Base-by-base conservation (phyloP, 108 stramenopile species). In the Cyclotella atomus region DNA sequence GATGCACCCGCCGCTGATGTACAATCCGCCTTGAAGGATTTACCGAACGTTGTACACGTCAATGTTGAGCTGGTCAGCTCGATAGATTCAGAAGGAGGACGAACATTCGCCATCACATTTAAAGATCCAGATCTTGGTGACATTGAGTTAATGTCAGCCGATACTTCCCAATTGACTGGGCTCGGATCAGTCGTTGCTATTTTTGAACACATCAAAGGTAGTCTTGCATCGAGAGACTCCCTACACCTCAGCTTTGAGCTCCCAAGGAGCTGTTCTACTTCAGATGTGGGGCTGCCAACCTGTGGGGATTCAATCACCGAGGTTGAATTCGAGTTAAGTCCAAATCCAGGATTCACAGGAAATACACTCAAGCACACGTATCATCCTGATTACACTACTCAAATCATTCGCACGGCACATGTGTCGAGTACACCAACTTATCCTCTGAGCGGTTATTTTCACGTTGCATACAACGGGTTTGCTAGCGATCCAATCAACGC, bases 141-240 rank as follows among this genome's bases (percentile, higher is more conserved):
- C 69, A 85, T 79, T 2, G 49, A 70, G 6, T 34, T 79, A 7
- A 78, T 94, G 3, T 20, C 57, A 14, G 35, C 83, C 28, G 83
- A 86, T 55, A 5, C 62, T 8, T 62, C 75, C 2, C 47, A 73
- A 3, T 70, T 94, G 17, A 83, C 83, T 29, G 92, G 92, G 33
- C 55, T 77, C 2, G 89, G 88, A n/a, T 71, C 71, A 33, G 71
- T 68, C 20, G 70, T 81, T 15, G 50, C 68, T 47, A 83, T 88
- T 7, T 36, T 61, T 20, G 92, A 94, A 77, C 65, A 54, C 28
- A 45, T 77, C 17, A 91, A 90, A 63, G 92, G 92, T 12, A 77
- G 81, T 27, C 56, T 75, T 44, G 83, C 90, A 7, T 33, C 65
- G 14, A 84, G 82, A 23, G 78, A 66, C 53, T 59, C 85, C 0